Percentiles rank a stretch among this genome's conserved stretches.
Evolutionary conservation across 2,329 filamentous ascomycete species (phyloP).

Genomic region (Aureobasidium sp.): DNA sequence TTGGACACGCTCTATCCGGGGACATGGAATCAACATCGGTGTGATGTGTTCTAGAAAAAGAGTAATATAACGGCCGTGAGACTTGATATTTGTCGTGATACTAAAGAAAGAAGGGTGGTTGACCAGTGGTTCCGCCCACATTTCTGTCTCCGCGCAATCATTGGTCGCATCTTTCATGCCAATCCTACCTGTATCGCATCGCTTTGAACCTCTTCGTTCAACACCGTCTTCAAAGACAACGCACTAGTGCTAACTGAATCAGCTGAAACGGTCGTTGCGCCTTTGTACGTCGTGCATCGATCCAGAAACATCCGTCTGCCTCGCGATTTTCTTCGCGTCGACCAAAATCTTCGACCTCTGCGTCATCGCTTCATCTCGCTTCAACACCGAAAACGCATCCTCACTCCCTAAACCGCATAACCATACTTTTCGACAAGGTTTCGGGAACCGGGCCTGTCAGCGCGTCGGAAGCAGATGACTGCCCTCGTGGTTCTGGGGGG

Average conservation of each 20-base stretch:
- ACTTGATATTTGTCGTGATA: background rate
- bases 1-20: background rate
- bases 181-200: background rate
- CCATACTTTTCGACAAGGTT: constrained; percentile 6
- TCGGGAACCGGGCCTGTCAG: background rate
- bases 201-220: background rate
- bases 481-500: constrained; percentile 3
- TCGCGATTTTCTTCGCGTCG: background rate
- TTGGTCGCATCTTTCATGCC: background rate
- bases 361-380: constrained; percentile 3
- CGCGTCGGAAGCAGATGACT: constrained; percentile 5
- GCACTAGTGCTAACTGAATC: background rate
- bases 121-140: constrained; percentile 7
- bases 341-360: constrained; percentile 1
- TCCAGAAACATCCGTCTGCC: background rate
- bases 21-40: background rate
- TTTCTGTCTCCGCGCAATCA: background rate
- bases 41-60: constrained; percentile 1
- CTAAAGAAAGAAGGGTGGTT: background rate
- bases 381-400: background rate
- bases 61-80: background rate
- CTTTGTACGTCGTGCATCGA: background rate
- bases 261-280: background rate
- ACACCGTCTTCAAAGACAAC: background rate
- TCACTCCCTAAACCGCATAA: background rate